Base-by-base conservation (phyloP, 2,329 filamentous ascomycete genomes). In the Colletotrichum sp. region DNA sequence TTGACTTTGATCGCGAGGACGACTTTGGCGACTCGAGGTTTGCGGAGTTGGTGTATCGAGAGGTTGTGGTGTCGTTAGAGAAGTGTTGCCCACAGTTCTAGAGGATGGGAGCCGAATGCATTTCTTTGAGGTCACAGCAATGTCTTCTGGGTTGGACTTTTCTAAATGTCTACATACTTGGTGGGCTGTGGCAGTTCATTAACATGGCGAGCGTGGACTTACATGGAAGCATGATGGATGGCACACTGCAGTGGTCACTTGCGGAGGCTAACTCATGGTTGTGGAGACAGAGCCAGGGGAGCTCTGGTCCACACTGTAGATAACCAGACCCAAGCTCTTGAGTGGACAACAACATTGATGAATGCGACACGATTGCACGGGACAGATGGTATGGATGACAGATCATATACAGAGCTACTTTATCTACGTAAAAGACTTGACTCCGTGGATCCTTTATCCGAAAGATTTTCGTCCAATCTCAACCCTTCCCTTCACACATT, bases 341-440 rank as follows among this genome's bases (percentile, higher is more conserved):
- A 10, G 5, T 22, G n/a, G n/a, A 22, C 12, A 4, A 13, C 12
- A 1, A 16, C 27, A 18, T 27, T 32, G 9, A 36, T 15, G 28
- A 22, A 4, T 6, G 13, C 9, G 18, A 7, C 43, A 48, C 43
- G 6, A n/a, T 48, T 48, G 43, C 22, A 13, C 13, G 43, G 43
- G n/a, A 48, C 43, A 22, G 1, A n/a, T 36, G 58, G 32, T 28
- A 36, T 79, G 75, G 77, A 81, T 80, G 79, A 81, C 75, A 80
- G 79, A 79, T 81, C 82, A 87, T 86, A 81, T 86, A 86, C 84
- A 86, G 81, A 85, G 81, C 82, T 82, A 85, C 80, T 81, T 34
- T 83, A 85, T 86, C 84, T 87, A 86, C 81, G 81, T 78, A 81
- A 77, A 81, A 66, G 70, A 64, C 61, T 64, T 22, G 58, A 67